Base-by-base conservation (phyloP, 257 asterid species). In the Leptodermis oblonga region DNA sequence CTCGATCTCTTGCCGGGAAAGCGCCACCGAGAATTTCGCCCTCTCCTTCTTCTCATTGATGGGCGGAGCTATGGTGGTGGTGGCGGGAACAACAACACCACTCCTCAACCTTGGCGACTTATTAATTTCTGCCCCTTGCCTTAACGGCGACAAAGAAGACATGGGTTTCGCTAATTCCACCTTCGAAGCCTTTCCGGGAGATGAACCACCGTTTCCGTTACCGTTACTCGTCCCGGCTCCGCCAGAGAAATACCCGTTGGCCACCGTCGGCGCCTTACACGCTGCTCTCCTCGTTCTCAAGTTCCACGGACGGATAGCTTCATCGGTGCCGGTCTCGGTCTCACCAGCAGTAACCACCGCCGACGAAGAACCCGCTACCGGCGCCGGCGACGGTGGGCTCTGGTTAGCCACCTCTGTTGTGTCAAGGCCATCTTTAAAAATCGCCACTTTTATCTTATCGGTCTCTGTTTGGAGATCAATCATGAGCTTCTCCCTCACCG, bases 381-480 rank as follows among this genome's bases (percentile, higher is more conserved):
- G 63, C 10, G 74, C 58, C 65, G 81, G 82, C 5, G 80, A 76
- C 1, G 84, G 79, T 0, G 77, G 81, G 20, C 43, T 22, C 23
- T 56, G 18, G 3, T 18, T 54, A 67, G 7, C 85, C 69, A 77
- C 81, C 49, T 82, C 84, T 0, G 79, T 78, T 56, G n/a, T n/a
- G n/a, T 78, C 86, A 42, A 83, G 81, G 3, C 86, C 89, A 26
- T 82, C 87, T 74, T 76, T 84, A 36, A 87, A 85, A 66, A 89
- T 86, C 69, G 85, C 85, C 69, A 81, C 81, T 71, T 87, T 92
- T 88, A 92, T 86, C 73, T 85, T 81, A 42, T 83, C 90, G 68
- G 98, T 87, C 76, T 80, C 96, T 49, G 89, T 84, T 79, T 87
- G 96, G 73, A 90, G 87, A 86, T 92, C 97, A 86, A 82, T 42